Evolutionary conservation across 176 grass and related monocot genomes (phyloP).

Genomic region (Metroxylon sagu): DNA sequence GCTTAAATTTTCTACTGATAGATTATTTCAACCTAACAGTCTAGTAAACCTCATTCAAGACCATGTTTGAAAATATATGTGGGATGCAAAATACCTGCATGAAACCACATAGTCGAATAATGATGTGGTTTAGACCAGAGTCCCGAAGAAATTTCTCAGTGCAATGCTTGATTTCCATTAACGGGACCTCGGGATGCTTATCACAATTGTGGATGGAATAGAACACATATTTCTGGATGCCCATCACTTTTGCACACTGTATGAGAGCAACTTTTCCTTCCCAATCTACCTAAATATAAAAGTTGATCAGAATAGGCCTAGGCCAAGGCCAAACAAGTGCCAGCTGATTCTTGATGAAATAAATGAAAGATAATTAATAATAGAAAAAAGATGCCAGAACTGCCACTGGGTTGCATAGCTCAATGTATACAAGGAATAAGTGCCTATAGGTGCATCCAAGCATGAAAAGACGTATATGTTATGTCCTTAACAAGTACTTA

Average conservation of each 20-base stretch:
- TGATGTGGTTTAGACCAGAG: slow-evolving; percentile 60
- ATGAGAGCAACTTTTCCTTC: slow-evolving; percentile 99
- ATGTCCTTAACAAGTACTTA: too few relatives aligned
- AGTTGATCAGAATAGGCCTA: slow-evolving; percentile 2
- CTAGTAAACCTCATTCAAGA: too few relatives aligned
- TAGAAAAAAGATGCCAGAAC: too few relatives aligned
- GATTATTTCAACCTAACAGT: too few relatives aligned
- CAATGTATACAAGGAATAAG: too few relatives aligned
- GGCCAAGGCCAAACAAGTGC: neutral
- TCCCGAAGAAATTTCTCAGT: slow-evolving; percentile 95
- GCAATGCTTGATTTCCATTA: slow-evolving; percentile 99
- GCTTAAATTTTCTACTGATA: too few relatives aligned
- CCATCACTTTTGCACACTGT: slow-evolving; percentile 97
- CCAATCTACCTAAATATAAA: slow-evolving; percentile 96
- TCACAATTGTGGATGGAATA: slow-evolving; percentile 99
- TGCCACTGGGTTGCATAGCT: too few relatives aligned
- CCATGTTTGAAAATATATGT: too few relatives aligned
- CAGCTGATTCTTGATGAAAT: neutral
- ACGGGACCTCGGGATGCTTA: slow-evolving; percentile 85
- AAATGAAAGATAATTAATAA: too few relatives aligned
- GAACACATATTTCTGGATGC: slow-evolving; percentile 91
- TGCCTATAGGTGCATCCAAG: too few relatives aligned
- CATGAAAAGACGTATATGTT: too few relatives aligned
- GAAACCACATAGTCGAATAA: slow-evolving; percentile 89
- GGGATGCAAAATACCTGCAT: slow-evolving; percentile 59